Conservation (phyloP, 179 eudicot genomes). For the Corrigiola litoralis region DNA sequence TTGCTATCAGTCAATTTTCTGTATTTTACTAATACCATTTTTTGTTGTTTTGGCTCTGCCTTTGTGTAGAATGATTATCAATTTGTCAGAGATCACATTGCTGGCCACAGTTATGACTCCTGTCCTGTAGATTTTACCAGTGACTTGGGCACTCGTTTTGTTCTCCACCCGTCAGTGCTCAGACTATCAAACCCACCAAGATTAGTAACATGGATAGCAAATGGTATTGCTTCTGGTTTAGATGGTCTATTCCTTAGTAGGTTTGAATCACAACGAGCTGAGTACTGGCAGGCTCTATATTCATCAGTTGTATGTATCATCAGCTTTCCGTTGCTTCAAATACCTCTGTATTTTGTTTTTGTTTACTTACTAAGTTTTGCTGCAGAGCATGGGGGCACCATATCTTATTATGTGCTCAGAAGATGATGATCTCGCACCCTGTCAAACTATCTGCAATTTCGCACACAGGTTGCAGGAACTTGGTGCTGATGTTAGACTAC, state of each 20-base stretch:
- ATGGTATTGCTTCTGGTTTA: conserved; percentile 63
- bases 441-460: conserved; percentile 61
- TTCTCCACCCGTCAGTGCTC: conserved; percentile 80
- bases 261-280: conserved; percentile 93
- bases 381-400: conserved; percentile 78
- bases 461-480: conserved; percentile 60
- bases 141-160: conserved; percentile 71
- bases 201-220: conserved; percentile 64
- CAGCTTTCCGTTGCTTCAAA: neutral
- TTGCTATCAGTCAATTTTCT: neutral
- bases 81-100: conserved; percentile 65
- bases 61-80: conserved; percentile 53
- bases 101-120: conserved; percentile 90
- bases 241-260: conserved; percentile 76
- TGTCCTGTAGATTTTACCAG: conserved; percentile 90
- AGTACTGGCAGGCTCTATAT: conserved; percentile 94
- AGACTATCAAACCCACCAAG: conserved; percentile 66
- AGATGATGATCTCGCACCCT: conserved; percentile 90
- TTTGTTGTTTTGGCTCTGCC: neutral
- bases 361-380: neutral
- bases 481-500: conserved; percentile 79
- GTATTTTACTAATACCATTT: conserved; percentile 7
- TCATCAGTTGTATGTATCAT: conserved; percentile 69
- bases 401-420: conserved; percentile 91
- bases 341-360: neutral